Evolutionary conservation across 2,329 filamentous ascomycete species (phyloP), one percentile per base, ranked within the genome.

Genomic region (Apiospora koreana): DNA sequence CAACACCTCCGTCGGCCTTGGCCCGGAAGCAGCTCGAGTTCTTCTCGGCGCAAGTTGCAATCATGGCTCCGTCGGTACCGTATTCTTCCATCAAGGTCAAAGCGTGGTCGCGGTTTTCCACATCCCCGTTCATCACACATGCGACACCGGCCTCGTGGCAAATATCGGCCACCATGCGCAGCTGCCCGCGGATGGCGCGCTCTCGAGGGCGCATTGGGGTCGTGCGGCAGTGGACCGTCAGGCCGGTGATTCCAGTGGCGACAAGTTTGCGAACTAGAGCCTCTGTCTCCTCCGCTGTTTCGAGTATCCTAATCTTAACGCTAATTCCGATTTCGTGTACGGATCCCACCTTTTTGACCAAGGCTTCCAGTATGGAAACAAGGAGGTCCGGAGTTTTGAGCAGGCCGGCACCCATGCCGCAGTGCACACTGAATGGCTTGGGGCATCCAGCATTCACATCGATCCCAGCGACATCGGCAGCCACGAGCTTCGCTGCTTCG

Each of bases 361-460:
- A 86, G 0, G 93, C 91, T 72, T 92, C 91, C 9, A 99, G 86
- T 73, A 99, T 99, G 0, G 91, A 87, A 75, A 91, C 92, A 0
- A 99, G 88, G 76, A 89, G 90, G 74, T 98, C 95, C 0, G 96
- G 95, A 0, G 92, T 95, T 75, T 89, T 89, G 21, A 99, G 87
- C 25, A 99, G 87, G 1, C 95, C 95, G 0, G 96, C 96, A 66
- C 96, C 96, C 96, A 99, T 99, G 66, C 96, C 96, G 71, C 94
- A 94, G 73, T 88, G 89, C 2, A 95, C 97, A 77, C 93, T 97
- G 82, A 99, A 99, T 0, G 95, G 93, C 81, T 99, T 99, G 0
- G 96, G 96, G 79, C 96, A 99, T n/a, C 96, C 96, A 0, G 96
- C 94, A 80, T 99, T 99, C 72, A 99, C 92, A 80, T 98, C 96